Base-by-base conservation (phyloP, 495 filamentous ascomycete species). In the Alectoria sarmentosa region DNA sequence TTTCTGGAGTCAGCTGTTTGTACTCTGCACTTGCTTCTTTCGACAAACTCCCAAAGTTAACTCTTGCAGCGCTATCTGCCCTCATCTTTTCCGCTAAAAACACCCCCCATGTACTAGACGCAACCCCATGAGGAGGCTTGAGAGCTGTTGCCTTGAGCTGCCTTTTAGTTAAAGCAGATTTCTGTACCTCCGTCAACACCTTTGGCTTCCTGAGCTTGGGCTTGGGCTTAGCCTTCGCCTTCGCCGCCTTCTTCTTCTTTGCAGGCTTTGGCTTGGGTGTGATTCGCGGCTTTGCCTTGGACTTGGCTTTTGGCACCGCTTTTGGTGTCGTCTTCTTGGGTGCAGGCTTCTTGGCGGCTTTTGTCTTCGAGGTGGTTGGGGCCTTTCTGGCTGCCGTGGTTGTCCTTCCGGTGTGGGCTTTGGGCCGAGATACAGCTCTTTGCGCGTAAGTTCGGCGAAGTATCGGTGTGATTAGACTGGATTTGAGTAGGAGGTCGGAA, bases 131-230 rank as follows among this genome's bases (percentile, higher is more conserved):
- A 5, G 79, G 79, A 9, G 71, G 67, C 9, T 67, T 26, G 44
- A 83, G 69, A 6, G 75, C 73, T 42, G 66, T 66, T 14, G 42
- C 60, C 65, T 78, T 77, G 39, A 79, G 72, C 17, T 74, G 48
- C 32, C 67, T 73, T 26, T 77, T 61, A 4, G 21, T 46, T 14
- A 17, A 34, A n/a, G 48, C 49, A 32, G 67, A 69, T 48, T 74
- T 73, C 58, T 77, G 66, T 59, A 71, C 65, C 34, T 74, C 72
- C 3, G 72, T 77, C 69, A 75, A 66, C 28, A 52, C 65, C 52
- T 55, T 55, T 9, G 52, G 52, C 52, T 55, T 55, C 52, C n/a
- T 36, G 14, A 6, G 3, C 30, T 55, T 55, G 15, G 28, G 52
- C 57, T 62, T 73, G 14, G 58, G 58, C 66, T 71, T 71, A 3